Evolutionary conservation across 257 asterid species (phyloP), one percentile per base, ranked within the genome.

Genomic region (Primulina huaijiensis): DNA sequence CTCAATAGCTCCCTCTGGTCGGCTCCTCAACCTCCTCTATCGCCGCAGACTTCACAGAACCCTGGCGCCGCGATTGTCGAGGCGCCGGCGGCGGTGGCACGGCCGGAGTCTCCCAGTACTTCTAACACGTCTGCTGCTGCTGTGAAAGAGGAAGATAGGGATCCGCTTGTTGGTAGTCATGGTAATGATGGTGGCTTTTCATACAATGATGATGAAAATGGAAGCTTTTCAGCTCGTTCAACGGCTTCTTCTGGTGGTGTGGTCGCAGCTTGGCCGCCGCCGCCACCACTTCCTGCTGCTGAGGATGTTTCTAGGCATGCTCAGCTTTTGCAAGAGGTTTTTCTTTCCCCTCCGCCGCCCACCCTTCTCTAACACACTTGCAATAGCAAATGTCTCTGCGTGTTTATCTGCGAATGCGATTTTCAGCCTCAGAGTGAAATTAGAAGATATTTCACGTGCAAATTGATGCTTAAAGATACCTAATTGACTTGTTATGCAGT

Each of bases 1-100:
- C 90, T 88, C 76, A 88, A 88, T 69, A 88, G 85, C 85, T 79
- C 95, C 12, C 85, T 88, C 72, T 88, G 95, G 95, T 84, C 95
- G 38, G 68, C 95, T 16, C 85, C 85, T 16, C 67, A 76, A 8
- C 84, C 78, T 33, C 74, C 74, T 1, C 73, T 74, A 8, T 68
- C 79, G 2, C 75, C 87, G 53, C 81, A 75, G 8, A 9, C 73
- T 4, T 79, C 73, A 71, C 75, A 70, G 12, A 63, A 75, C 70
- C 20, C 2, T 17, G 64, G 72, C 50, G 62, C 56, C 31, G 72
- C 78, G 65, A 55, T 70, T 19, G 72, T 70, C 77, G 82, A 76
- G 31, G 73, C 78, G 5, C 80, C 88, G 56, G 60, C 72, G 57
- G 74, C 57, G 40, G 58, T 56, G 60, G 76, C 75, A 34, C 74